Base-by-base conservation (phyloP, 2,329 filamentous ascomycete genomes). In the Aspergillus sp. region DNA sequence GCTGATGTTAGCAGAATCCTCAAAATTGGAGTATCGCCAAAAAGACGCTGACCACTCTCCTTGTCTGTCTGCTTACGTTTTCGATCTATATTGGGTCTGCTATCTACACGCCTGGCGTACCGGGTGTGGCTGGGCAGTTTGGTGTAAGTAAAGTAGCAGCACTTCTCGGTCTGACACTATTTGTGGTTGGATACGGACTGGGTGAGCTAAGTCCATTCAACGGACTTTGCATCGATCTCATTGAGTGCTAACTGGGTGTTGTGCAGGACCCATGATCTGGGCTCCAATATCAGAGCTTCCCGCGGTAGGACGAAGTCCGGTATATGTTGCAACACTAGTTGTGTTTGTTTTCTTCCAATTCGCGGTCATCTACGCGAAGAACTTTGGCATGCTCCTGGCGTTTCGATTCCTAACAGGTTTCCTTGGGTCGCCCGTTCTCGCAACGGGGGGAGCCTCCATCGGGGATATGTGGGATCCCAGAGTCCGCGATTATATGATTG, bases 401-500 rank as follows among this genome's bases (percentile, higher is more conserved):
- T 80, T 86, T 46, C 80, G 84, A 7, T 85, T 85, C 66, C 63
- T 86, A 0, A 81, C 80, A 0, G 83, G 83, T 0, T 83, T 54
- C 6, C 3, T 50, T 23, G 57, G 82, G 1, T 76, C 73, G 0
- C 80, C 81, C 0, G 74, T 75, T 0, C 74, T 82, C 0, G 81
- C 81, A 0, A 82, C 79, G 1, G 80, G 80, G 2, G 81, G 76
- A 47, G 81, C 81, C 6, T 77, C 77, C 0, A 71, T 82, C 11
- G 72, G 69, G 0, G 81, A 83, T 59, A 79, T 82, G 28, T 82
- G 76, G 68, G 57, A 59, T 1, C 76, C 77, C 0, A 64, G 65
- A 9, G 74, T 76, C 43, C 70, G 72, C 63, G 85, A 13, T 3
- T 55, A 55, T 47, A 19, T 28, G 11, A 28, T 55, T 19, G 13